Evolutionary conservation across 2,329 filamentous ascomycete species (phyloP).

Genomic region (Cladosporium sp.): DNA sequence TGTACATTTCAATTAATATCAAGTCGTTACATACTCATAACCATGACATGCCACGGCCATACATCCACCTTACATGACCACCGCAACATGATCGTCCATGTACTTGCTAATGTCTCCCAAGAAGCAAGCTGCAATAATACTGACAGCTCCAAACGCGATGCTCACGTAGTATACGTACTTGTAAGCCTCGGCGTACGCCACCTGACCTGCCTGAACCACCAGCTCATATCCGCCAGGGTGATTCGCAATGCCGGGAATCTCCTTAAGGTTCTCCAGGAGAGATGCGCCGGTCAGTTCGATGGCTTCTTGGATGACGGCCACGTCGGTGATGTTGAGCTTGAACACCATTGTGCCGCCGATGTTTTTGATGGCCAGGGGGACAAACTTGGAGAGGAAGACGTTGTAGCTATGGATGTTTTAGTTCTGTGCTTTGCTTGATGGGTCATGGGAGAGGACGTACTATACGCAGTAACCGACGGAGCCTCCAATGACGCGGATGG

Average conservation of each 20-base stretch:
- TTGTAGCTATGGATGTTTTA: slow-evolving; percentile 46
- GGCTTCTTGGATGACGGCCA: slow-evolving; percentile 50
- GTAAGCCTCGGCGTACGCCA: slow-evolving; percentile 35
- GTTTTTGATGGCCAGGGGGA: slow-evolving; percentile 48
- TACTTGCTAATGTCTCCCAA: slow-evolving; percentile 39
- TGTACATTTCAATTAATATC: neutral
- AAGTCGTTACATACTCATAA: neutral
- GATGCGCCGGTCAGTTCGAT: slow-evolving; percentile 58
- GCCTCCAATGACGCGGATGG: slow-evolving; percentile 69
- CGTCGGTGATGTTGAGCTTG: slow-evolving; percentile 52
- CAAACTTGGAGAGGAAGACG: slow-evolving; percentile 51
- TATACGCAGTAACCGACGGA: slow-evolving; percentile 54
- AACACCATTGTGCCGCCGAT: slow-evolving; percentile 55
- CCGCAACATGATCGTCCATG: slow-evolving; percentile 30
- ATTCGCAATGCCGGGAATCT: slow-evolving; percentile 56
- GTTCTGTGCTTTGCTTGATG: slow-evolving; percentile 34
- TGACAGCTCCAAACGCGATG: slow-evolving; percentile 38
- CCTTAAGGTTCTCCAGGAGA: slow-evolving; percentile 51
- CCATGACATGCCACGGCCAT: neutral
- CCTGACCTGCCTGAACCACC: slow-evolving; percentile 31
- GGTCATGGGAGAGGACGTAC: slow-evolving; percentile 30
- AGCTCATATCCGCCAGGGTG: slow-evolving; percentile 42
- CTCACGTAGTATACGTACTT: slow-evolving; percentile 37
- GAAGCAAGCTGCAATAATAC: slow-evolving; percentile 34
- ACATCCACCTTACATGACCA: slow-evolving; percentile 11